Percentiles rank a stretch among this genome's conserved stretches.
phyloP scores from a whole-genome alignment of 148 eudicot genomes.

The Fallopia convolvulus region DNA sequence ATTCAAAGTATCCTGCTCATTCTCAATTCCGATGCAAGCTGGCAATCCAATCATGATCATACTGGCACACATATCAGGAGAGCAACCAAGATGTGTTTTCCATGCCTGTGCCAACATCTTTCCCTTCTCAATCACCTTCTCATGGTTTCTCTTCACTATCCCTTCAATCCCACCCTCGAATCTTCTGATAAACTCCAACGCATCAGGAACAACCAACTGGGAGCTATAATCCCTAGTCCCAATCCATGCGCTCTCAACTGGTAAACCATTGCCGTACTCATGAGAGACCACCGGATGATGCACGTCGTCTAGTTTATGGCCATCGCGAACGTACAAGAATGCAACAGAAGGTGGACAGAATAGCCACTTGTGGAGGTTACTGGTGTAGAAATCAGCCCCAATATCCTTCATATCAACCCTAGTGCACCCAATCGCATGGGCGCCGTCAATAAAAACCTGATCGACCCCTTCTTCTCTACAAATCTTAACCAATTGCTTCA shows the following conservation, averaged over 20 bases:
- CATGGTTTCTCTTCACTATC: constrained; percentile 74
- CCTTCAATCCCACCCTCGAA: constrained; percentile 91
- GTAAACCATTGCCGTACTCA: constrained; percentile 81
- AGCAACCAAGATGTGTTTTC: constrained; percentile 72
- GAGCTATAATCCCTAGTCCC: constrained; percentile 89
- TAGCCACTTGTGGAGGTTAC: constrained; percentile 93
- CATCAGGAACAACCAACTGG: constrained; percentile 74
- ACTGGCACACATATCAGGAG: constrained; percentile 79
- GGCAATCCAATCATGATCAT: constrained; percentile 90
- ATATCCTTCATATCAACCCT: constrained; percentile 64
- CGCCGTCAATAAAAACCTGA: constrained; percentile 69
- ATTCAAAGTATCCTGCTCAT: constrained; percentile 51
- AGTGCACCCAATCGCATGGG: constrained; percentile 73
- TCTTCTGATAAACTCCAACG: constrained; percentile 54
- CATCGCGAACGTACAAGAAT: constrained; percentile 58
- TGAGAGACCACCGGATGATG: constrained; percentile 90
- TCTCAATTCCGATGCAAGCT: constrained; percentile 44
- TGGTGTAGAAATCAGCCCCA: constrained; percentile 86
- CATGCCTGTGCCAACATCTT: constrained; percentile 67
- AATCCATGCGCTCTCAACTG: constrained; percentile 81
- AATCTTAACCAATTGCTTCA: constrained; percentile 59
- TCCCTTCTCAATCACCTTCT: constrained; percentile 75
- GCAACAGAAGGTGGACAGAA: constrained; percentile 87
- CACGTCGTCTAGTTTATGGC: constrained; percentile 29
- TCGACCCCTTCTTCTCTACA: constrained; percentile 88